These are phyloP conservation scores for Aspergillus sp. DNA, from an alignment of 2,329 filamentous ascomycete species.

Conservation along the genomic window DNA sequence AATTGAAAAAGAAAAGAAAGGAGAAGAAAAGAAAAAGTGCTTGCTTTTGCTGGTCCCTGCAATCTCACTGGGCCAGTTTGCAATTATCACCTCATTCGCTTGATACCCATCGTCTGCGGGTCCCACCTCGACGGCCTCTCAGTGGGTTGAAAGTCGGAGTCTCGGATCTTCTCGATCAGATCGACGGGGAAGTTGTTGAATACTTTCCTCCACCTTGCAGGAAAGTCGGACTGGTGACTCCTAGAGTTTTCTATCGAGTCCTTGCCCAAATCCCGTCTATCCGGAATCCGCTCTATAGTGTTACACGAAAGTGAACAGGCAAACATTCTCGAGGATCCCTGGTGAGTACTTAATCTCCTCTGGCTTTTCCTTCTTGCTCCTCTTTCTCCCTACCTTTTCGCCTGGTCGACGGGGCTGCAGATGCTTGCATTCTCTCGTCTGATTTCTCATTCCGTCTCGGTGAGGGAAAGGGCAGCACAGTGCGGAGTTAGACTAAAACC, in stretches of 20 bases:
- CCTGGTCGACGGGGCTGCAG: conserved; percentile 1
- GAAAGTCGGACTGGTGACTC: conserved; percentile 8
- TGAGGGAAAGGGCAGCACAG: not conserved
- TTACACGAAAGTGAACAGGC: conserved; percentile 34
- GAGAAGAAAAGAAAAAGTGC: not conserved
- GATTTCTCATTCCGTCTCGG: not conserved
- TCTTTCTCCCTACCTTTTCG: conserved; percentile 8
- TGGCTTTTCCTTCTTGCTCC: conserved; percentile 9
- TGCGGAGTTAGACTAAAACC: not conserved
- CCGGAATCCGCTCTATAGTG: conserved; percentile 29
- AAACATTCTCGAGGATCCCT: conserved; percentile 36
- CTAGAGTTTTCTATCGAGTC: conserved; percentile 23
- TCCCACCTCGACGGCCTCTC: not conserved
- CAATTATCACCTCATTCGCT: conserved; percentile 30
- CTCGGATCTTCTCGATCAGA: conserved; percentile 10
- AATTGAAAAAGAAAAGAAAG: not conserved
- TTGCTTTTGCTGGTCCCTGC: conserved; percentile 16
- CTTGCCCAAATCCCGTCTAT: conserved; percentile 21
- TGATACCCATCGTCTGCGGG: conserved; percentile 7
- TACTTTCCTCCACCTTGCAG: conserved; percentile 6
- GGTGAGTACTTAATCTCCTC: conserved; percentile 27
- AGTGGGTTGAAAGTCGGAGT: conserved; percentile 2
- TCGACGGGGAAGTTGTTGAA: conserved; percentile 10
- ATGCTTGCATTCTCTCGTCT: not conserved
- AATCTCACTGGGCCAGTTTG: conserved; percentile 28